Evolutionary conservation across 768 basidiomycete genomes (phyloP).

Genomic region (Suillus sp.): DNA sequence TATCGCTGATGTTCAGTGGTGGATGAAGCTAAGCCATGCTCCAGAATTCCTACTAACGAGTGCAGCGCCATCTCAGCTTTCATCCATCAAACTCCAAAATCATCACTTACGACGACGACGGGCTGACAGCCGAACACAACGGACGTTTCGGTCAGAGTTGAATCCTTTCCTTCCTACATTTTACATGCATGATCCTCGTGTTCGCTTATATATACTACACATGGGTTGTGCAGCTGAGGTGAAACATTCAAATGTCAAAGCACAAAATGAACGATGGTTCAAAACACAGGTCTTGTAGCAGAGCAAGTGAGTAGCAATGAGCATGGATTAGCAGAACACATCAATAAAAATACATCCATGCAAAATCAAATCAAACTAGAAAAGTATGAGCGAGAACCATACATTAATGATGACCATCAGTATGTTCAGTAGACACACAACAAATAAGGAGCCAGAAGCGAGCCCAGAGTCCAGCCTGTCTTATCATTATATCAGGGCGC

Average conservation of each 20-base stretch:
- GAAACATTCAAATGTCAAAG: no score
- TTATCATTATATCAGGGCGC: background rate
- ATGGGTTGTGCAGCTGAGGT: background rate
- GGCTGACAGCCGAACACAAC: background rate
- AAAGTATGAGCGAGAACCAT: background rate
- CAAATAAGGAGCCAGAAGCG: background rate
- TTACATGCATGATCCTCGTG: background rate
- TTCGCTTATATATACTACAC: background rate
- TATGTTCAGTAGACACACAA: background rate
- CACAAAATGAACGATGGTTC: no score
- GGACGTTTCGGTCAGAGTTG: background rate
- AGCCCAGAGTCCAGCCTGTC: background rate
- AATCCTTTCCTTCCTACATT: background rate
- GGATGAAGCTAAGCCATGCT: background rate
- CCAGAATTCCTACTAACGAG: background rate
- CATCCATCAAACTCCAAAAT: background rate
- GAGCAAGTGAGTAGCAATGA: no score
- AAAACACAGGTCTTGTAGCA: no score
- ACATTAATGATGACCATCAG: constrained; percentile 24
- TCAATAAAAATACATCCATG: no score
- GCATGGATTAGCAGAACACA: no score
- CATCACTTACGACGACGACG: background rate
- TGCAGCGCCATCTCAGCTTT: background rate
- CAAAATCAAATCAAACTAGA: no score
- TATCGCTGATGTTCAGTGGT: background rate